Conservation (phyloP, 129 eudicot genomes). For the Daucus carota region DH1_v3.0 NC_030385.2:13040001-13040500, state of each 20-base stretch:
- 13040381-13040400: too few relatives aligned
- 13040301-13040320: too few relatives aligned
- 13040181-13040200: conserved; percentile 74
- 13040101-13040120: conserved; percentile 89
- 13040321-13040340: too few relatives aligned
- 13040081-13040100: conserved; percentile 90
- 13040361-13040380: too few relatives aligned
- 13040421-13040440: too few relatives aligned
- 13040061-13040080: conserved; percentile 13
- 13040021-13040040: conserved; percentile 47
- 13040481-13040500: too few relatives aligned
- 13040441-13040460: too few relatives aligned
- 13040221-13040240: conserved; percentile 87
- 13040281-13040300: too few relatives aligned
- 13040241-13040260: neutral
- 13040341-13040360: too few relatives aligned
- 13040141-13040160: conserved; percentile 69
- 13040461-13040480: too few relatives aligned
- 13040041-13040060: conserved; percentile 62
- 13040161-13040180: conserved; percentile 79
- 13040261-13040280: neutral
- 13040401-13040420: too few relatives aligned
- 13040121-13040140: conserved; percentile 64
- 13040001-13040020: conserved; percentile 59
- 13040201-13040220: conserved; percentile 72